Base-by-base conservation (phyloP, 176 grass and related monocot species). In the Rhynchospora tenuis region DNA sequence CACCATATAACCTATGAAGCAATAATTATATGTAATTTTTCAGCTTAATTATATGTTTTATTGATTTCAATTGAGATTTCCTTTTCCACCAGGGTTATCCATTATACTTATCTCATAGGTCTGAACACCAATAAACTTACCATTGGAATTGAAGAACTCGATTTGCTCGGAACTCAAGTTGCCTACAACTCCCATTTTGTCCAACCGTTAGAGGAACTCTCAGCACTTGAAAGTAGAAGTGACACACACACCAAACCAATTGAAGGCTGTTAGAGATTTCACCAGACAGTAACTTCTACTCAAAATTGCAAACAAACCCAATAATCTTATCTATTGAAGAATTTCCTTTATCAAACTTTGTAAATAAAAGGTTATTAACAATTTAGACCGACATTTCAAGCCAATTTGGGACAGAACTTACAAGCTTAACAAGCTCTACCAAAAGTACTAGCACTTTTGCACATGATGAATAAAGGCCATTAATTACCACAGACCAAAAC, bases 81-180 rank as follows among this genome's bases (percentile, higher is more conserved):
- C 6, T 31, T 28, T 51, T 72, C 61, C 60, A 52, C 27, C 46
- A 13, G 20, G 44, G 43, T 57, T 75, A n/a, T 51, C 64, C 10
- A 52, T 44, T 51, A 57, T 72, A 56, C 45, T 68, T 65, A 63
- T 56, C 27, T 64, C 44, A 43, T 59, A 59, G 16, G 43, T 26
- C 68, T 15, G 6, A 42, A 61, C 6, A n/a, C n/a, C n/a, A 43
- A 7, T 44, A 63, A 1, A 75, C 82, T 89, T 68, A 97, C 95
- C 90, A 64, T 97, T 90, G 9, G 52, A 4, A 17, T 92, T 85
- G 85, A 94, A 94, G 92, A 91, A 91, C 60, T 72, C 76, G 67
- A 93, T 80, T 66, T 98, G 92, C 0, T 93, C 92, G 19, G 88
- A 50, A 70, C 72, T 91, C 73, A 94, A 91, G 77, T 85, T 91